Evolutionary conservation across 257 asterid species (phyloP).

Genomic region (Nyctanthes arbortristis): DNA sequence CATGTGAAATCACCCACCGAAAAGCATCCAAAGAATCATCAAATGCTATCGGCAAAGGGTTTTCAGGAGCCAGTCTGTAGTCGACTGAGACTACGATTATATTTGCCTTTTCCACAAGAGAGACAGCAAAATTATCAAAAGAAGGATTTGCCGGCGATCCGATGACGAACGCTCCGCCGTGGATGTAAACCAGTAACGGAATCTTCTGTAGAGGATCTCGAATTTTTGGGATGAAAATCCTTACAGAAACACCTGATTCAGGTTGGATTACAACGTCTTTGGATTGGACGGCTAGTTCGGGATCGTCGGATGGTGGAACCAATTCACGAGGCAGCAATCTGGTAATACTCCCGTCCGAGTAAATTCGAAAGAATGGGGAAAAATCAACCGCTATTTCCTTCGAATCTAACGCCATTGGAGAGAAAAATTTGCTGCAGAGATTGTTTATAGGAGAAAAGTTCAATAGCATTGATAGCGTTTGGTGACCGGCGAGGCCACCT

Average conservation of each 20-base stretch:
- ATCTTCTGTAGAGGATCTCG: conserved; percentile 29
- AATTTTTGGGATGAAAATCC: conserved; percentile 48
- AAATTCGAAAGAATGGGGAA: conserved; percentile 41
- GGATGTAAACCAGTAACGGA: conserved; percentile 55
- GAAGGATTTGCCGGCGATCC: conserved; percentile 36
- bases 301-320: conserved; percentile 42
- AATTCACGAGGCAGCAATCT: conserved; percentile 15
- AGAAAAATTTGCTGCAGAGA: neutral
- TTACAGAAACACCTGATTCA: conserved; percentile 47
- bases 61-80: conserved; percentile 69
- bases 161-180: conserved; percentile 69
- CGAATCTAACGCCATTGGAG: conserved; percentile 32
- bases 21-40: conserved; percentile 79
- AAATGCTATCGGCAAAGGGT: conserved; percentile 48
- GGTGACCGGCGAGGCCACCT: too few relatives aligned
- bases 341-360: conserved; percentile 42
- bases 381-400: conserved; percentile 39
- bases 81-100: conserved; percentile 55
- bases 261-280: conserved; percentile 47
- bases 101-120: conserved; percentile 37
- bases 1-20: conserved; percentile 58
- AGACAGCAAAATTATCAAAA: conserved; percentile 38
- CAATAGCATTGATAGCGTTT: too few relatives aligned
- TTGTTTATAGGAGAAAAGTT: neutral
- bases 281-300: conserved; percentile 41